Evolutionary conservation across 441 rosid species (phyloP).

Genomic region (Eutrema salsugineum): DNA sequence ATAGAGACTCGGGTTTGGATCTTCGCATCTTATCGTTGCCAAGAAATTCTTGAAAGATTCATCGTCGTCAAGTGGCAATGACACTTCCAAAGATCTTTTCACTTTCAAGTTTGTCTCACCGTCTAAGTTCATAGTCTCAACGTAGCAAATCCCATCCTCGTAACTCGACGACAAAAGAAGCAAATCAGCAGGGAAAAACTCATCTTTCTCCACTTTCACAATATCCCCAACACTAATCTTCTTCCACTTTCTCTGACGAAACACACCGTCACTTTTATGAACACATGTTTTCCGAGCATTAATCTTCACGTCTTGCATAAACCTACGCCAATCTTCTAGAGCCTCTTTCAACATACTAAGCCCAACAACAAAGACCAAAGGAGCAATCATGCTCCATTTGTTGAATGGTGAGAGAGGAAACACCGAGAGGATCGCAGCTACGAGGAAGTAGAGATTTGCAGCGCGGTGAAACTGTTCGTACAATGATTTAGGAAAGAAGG

Average conservation of each 20-base stretch:
- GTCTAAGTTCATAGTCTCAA: conserved; percentile 94
- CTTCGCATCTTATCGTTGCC: conserved; percentile 72
- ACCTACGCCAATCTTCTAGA: conserved; percentile 89
- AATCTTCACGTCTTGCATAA: conserved; percentile 84
- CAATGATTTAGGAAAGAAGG: conserved; percentile 81
- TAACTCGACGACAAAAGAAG: conserved; percentile 78
- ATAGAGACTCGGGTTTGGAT: conserved; percentile 87
- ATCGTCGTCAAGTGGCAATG: conserved; percentile 58
- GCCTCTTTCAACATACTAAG: conserved; percentile 92
- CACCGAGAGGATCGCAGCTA: conserved; percentile 78
- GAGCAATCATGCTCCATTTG: conserved; percentile 89
- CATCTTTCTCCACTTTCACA: conserved; percentile 79
- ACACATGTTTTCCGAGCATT: conserved; percentile 59
- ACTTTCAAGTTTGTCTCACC: conserved; percentile 93
- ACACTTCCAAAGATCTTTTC: conserved; percentile 73
- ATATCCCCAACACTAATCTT: conserved; percentile 74
- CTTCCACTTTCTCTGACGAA: conserved; percentile 61
- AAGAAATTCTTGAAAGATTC: conserved; percentile 51
- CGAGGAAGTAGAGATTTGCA: conserved; percentile 86
- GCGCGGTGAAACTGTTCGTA: conserved; percentile 90
- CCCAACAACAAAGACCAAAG: conserved; percentile 84
- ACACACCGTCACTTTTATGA: conserved; percentile 59
- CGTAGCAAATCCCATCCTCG: conserved; percentile 91
- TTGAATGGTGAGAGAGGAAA: conserved; percentile 78
- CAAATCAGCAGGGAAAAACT: conserved; percentile 87